Evolutionary conservation across 306 rosid genomes (phyloP).

Genomic region (Ceratonia siliqua): DNA sequence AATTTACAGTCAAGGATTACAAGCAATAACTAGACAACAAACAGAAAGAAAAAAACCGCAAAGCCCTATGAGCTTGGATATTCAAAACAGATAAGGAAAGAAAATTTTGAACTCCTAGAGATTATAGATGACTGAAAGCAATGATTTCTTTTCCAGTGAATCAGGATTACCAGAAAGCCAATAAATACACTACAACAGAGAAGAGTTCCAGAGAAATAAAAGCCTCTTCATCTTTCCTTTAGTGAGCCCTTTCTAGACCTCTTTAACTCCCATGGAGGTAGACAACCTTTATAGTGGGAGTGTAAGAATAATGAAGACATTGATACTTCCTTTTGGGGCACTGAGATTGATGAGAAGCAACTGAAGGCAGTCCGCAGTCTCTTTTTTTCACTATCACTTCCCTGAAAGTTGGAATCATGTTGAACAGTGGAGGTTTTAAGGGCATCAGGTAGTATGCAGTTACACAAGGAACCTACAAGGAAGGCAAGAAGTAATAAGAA

Average conservation of each 20-base stretch:
- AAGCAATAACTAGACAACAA: slow-evolving; percentile 25
- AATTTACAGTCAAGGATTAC: slow-evolving; percentile 29
- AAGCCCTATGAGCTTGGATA: slow-evolving; percentile 25
- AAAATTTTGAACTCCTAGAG: slow-evolving; percentile 3
- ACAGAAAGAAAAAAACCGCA: neutral
- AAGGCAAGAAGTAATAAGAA: slow-evolving; percentile 19
- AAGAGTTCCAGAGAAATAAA: slow-evolving; percentile 20
- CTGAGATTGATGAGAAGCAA: slow-evolving; percentile 78
- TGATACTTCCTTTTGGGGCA: slow-evolving; percentile 76
- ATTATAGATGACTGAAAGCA: slow-evolving; percentile 14
- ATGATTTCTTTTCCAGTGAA: slow-evolving; percentile 6
- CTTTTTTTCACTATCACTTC: slow-evolving; percentile 65
- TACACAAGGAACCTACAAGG: slow-evolving; percentile 75
- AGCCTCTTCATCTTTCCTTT: slow-evolving; percentile 50
- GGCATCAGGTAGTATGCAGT: slow-evolving; percentile 86
- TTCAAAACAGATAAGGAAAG: slow-evolving; percentile 31
- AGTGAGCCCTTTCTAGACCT: slow-evolving; percentile 61
- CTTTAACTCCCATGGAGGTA: slow-evolving; percentile 83
- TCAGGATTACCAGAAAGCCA: slow-evolving; percentile 13
- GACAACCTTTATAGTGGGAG: slow-evolving; percentile 88
- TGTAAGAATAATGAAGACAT: slow-evolving; percentile 87
- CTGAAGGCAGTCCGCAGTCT: slow-evolving; percentile 66
- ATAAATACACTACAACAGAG: neutral
- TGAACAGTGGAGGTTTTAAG: slow-evolving; percentile 65
- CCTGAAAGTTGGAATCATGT: slow-evolving; percentile 59